Base-by-base conservation (phyloP, 164 flowering plant species). In the Euptelea pleiosperma region DNA sequence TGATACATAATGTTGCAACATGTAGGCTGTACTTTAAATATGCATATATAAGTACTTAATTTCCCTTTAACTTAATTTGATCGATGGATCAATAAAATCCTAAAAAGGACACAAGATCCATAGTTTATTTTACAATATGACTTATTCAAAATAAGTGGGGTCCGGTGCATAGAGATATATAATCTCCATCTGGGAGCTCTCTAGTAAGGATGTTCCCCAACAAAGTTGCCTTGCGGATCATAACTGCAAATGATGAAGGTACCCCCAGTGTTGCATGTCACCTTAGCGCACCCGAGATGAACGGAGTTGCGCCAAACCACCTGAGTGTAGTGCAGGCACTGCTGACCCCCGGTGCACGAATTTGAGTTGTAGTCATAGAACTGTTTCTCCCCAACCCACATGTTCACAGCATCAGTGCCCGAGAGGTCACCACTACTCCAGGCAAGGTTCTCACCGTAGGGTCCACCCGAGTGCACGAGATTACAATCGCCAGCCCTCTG, bases 381-480 rank as follows among this genome's bases (percentile, higher is more conserved):
- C 8, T 9, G n/a, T 44, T 60, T 64, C 66, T 81, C 86, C 0
- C n/a, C 16, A 0, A 73, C 78, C 83, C 85, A 81, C 52, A 62
- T 1, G 3, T 59, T 55, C 34, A 79, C 82, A 0, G 83, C 86
- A 2, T 50, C 64, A 2, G 45, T 34, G 15, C 72, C 79, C 0
- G 69, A 43, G 8, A 68, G 21, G 8, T 45, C 49, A 1, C 66
- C 67, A n/a, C 47, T 28, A 5, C 79, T 68, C 40, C 16, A 7
- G 1, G 75, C 81, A 21, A 79, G 33, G 64, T 82, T 82, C 58
- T 79, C 80, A 3, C 83, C 86, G 8, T 77, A 79, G 0, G 66
- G 70, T 0, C 78, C 76, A 1, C 41, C 35, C 0, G 82, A 78
- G 53, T 68, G 79, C 16, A 28, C 53, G 2, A 72, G 55, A 6